Conservation (phyloP, 2,329 filamentous ascomycete species). For the Microdochium nivale region DNA sequence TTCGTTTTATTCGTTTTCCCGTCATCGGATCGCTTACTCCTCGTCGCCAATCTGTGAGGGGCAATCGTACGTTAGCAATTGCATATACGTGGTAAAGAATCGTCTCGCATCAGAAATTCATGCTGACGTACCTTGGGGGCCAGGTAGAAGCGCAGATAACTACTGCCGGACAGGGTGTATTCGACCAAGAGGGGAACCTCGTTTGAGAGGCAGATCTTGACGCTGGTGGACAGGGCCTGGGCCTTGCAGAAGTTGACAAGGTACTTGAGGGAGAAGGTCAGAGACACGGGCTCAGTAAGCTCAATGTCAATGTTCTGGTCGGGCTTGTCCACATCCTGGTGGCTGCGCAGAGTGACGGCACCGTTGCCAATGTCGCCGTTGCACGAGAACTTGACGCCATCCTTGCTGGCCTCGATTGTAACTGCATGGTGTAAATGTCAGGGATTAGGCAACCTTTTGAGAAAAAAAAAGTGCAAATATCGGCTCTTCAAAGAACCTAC, state of each 20-base stretch:
- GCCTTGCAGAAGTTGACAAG: constrained; percentile 99
- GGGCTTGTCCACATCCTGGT: constrained; percentile 84
- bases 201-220: constrained; percentile 90
- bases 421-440: constrained; percentile 41
- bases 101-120: background rate
- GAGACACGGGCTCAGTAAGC: constrained; percentile 81
- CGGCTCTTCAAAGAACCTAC: constrained; percentile 41
- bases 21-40: constrained; percentile 31
- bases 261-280: constrained; percentile 99
- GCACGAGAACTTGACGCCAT: constrained; percentile 92
- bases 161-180: constrained; percentile 72
- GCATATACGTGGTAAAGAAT: background rate
- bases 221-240: constrained; percentile 67
- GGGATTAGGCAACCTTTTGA: too few relatives aligned
- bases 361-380: constrained; percentile 94
- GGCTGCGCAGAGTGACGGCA: constrained; percentile 81
- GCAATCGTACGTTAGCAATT: constrained; percentile 22
- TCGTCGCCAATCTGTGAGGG: constrained; percentile 58
- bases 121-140: constrained; percentile 75
- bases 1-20: constrained; percentile 9
- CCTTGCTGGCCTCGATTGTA: constrained; percentile 91
- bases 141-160: constrained; percentile 93
- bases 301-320: constrained; percentile 80
- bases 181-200: constrained; percentile 95
- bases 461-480: too few relatives aligned